phyloP scores from a whole-genome alignment of 768 basidiomycete genomes.

The Mycena filopes region DNA sequence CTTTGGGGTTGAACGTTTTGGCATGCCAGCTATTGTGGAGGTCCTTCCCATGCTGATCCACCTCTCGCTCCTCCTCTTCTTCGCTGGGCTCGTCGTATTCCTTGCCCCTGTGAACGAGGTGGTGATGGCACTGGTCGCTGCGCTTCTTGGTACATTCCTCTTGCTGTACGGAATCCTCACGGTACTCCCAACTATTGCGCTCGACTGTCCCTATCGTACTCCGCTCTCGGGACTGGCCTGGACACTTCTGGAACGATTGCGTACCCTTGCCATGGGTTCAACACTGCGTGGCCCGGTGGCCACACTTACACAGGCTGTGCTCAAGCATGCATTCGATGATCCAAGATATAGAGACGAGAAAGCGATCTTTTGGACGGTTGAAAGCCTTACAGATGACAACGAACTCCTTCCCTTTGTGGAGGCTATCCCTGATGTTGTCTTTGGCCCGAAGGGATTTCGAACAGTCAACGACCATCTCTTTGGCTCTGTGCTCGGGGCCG shows the following conservation, averaged over 20 bases:
- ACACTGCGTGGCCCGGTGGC: background rate
- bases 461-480: slow-evolving; percentile 5
- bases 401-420: slow-evolving; percentile 4
- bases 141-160: background rate
- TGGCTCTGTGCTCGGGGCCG: background rate
- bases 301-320: background rate
- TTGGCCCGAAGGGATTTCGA: background rate
- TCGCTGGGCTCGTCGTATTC: slow-evolving; percentile 1
- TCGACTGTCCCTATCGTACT: background rate
- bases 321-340: background rate
- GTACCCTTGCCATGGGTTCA: background rate
- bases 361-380: background rate
- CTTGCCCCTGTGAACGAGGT: background rate
- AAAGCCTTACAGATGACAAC: background rate
- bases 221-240: background rate
- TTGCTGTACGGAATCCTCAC: background rate
- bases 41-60: background rate
- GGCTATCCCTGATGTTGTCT: background rate
- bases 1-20: background rate
- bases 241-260: background rate
- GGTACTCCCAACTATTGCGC: background rate
- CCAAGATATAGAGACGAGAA: background rate
- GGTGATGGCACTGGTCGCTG: background rate
- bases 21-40: slow-evolving; percentile 1
- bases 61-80: background rate